Evolutionary conservation across 192 early-diverging fungal species (phyloP).

Genomic region (Mycoemilia scoparia): DNA sequence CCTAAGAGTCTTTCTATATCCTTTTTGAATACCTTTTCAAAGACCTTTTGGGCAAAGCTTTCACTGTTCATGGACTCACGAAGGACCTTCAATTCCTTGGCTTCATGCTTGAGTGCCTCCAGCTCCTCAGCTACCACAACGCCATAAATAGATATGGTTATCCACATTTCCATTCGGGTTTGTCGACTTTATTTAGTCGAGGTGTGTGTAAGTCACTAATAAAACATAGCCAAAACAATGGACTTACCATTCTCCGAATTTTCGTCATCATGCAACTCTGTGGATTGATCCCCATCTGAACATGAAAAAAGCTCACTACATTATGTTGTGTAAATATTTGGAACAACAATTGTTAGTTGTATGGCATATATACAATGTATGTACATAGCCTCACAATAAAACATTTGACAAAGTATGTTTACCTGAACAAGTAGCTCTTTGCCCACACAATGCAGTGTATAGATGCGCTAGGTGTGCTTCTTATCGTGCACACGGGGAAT

Average conservation of each 20-base stretch:
- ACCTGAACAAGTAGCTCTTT: constrained; percentile 85
- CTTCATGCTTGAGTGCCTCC: constrained; percentile 49
- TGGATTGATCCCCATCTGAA: constrained; percentile 40
- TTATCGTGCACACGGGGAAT: constrained; percentile 92
- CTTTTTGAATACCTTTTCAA: constrained; percentile 60
- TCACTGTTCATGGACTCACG: constrained; percentile 34
- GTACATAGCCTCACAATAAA: background rate
- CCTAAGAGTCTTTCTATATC: constrained; percentile 64
- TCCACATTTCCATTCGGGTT: too few relatives aligned
- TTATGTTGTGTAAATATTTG: constrained; percentile 18
- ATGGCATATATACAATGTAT: constrained; percentile 1
- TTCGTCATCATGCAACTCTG: constrained; percentile 31
- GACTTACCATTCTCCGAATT: constrained; percentile 19
- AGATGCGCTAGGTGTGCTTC: constrained; percentile 80
- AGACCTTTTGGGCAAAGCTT: constrained; percentile 43
- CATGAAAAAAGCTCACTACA: too few relatives aligned
- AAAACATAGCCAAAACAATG: constrained; percentile 5
- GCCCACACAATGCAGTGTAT: constrained; percentile 99
- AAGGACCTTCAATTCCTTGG: constrained; percentile 47
- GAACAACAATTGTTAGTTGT: constrained; percentile 2
- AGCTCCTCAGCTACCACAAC: constrained; percentile 72
- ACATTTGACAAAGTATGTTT: too few relatives aligned
- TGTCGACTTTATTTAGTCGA: too few relatives aligned
- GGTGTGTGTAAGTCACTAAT: constrained; percentile 1
- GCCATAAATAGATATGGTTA: constrained; percentile 2